Percentiles rank a stretch among this genome's conserved stretches.
These are phyloP conservation scores for Pestalotiopsis sp. DNA, from an alignment of 2,329 filamentous ascomycete genomes.

Conservation along the genomic window DNA sequence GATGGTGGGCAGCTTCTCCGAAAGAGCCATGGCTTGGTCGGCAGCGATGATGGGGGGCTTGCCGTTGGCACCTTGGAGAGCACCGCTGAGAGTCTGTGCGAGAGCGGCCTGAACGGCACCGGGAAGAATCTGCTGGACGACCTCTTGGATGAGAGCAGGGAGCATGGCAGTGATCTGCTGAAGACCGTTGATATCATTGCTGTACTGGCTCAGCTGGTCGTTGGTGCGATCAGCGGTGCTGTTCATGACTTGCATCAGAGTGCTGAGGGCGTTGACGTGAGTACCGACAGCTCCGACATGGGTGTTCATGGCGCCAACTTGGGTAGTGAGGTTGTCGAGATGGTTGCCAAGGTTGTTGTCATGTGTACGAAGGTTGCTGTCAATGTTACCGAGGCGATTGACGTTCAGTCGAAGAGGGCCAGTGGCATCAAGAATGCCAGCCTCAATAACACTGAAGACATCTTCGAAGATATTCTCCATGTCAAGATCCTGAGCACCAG, in stretches of 20 bases:
- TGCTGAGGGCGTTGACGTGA: constrained; percentile 28
- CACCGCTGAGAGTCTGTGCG: constrained; percentile 19
- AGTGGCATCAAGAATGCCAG: constrained; percentile 20
- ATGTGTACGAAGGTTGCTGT: background rate
- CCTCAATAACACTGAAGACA: constrained; percentile 26
- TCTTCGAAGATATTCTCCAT: constrained; percentile 21
- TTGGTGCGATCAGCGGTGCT: constrained; percentile 22
- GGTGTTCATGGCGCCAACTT: constrained; percentile 27
- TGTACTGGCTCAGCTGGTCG: constrained; percentile 8
- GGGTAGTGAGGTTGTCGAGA: constrained; percentile 16
- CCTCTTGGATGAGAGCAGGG: constrained; percentile 24
- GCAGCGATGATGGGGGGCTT: constrained; percentile 2
- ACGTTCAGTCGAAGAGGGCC: constrained; percentile 19
- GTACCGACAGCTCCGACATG: constrained; percentile 24
- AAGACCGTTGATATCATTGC: constrained; percentile 21
- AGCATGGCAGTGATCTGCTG: constrained; percentile 30
- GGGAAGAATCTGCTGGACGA: constrained; percentile 20
- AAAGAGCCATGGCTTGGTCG: background rate
- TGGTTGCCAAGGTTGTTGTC: constrained; percentile 1
- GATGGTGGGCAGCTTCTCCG: background rate
- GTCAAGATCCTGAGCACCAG: constrained; percentile 19
- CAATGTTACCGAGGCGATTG: background rate
- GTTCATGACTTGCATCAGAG: constrained; percentile 29
- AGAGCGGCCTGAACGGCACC: constrained; percentile 18
- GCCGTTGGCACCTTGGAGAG: constrained; percentile 14